Evolutionary conservation across 2,329 filamentous ascomycete species (phyloP).

Genomic region (Monascus ruber): DNA sequence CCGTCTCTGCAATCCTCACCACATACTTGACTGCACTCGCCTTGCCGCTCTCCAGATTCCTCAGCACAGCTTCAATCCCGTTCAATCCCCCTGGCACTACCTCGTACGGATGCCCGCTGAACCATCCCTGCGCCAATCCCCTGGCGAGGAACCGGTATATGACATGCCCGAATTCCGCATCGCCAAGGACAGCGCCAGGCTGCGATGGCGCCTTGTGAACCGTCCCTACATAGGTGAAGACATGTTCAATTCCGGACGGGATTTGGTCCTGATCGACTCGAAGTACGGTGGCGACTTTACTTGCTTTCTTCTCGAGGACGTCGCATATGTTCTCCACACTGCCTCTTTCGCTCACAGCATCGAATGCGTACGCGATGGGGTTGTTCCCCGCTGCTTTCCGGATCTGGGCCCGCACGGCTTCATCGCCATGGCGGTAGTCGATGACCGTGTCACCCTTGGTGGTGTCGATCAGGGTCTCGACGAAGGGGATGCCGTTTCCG

Average conservation of each 20-base stretch:
- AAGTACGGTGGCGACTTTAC: conserved; percentile 31
- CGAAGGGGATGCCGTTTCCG: conserved; percentile 40
- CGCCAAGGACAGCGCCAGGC: conserved; percentile 11
- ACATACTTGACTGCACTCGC: conserved; percentile 56
- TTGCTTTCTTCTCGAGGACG: conserved; percentile 29
- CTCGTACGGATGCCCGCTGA: conserved; percentile 40
- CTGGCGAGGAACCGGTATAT: conserved; percentile 35
- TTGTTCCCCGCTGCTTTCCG: conserved; percentile 23
- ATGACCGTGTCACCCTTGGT: conserved; percentile 46
- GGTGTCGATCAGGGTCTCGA: conserved; percentile 42
- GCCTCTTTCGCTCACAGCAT: conserved; percentile 46
- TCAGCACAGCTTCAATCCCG: conserved; percentile 43
- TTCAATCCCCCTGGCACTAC: conserved; percentile 42
- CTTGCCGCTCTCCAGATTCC: conserved; percentile 47
- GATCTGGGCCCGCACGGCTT: conserved; percentile 39
- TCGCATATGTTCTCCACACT: conserved; percentile 35
- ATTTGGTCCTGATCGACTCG: conserved; percentile 33
- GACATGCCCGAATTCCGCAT: conserved; percentile 35
- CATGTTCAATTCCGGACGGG: conserved; percentile 26
- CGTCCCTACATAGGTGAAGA: conserved; percentile 25
- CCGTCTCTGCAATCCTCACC: conserved; percentile 43
- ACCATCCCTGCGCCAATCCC: conserved; percentile 39
- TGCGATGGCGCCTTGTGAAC: conserved; percentile 17
- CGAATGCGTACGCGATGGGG: conserved; percentile 41
- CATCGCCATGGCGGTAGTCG: conserved; percentile 50